Conservation (phyloP, 768 basidiomycete species). For the Termitomyces sp. region DNA sequence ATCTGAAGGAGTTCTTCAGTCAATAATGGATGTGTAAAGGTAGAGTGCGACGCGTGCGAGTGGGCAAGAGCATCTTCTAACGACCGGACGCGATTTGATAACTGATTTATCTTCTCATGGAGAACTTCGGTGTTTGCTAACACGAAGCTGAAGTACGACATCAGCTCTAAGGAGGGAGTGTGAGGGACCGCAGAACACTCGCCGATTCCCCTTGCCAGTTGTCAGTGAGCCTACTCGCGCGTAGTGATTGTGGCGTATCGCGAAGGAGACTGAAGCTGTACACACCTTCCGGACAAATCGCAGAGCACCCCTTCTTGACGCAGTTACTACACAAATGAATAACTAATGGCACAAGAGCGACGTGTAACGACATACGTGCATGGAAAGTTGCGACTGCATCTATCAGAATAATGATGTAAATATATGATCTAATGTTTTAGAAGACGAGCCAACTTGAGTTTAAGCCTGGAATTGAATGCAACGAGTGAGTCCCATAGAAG, state of each 20-base stretch:
- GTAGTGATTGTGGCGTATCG: conserved; percentile 8
- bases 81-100: conserved; percentile 56
- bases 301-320: conserved; percentile 50
- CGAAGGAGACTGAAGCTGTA: conserved; percentile 5
- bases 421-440: conserved; percentile 2
- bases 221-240: conserved; percentile 52
- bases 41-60: conserved; percentile 42
- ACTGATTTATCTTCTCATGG: conserved; percentile 59
- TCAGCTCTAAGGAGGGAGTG: neutral
- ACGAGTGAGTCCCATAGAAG: conserved; percentile 9
- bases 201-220: conserved; percentile 72
- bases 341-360: neutral
- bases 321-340: conserved; percentile 36
- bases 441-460: conserved; percentile 48
- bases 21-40: conserved; percentile 51
- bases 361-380: conserved; percentile 39
- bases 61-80: conserved; percentile 63
- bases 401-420: conserved; percentile 19
- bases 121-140: conserved; percentile 65
- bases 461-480: conserved; percentile 38
- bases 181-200: conserved; percentile 1
- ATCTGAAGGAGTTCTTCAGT: conserved; percentile 56
- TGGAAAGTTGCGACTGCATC: conserved; percentile 62
- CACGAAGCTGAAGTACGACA: conserved; percentile 43
- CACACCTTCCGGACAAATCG: conserved; percentile 63